Percentiles rank a stretch among this genome's conserved stretches.
Conservation (phyloP, 2,329 filamentous ascomycete species). For the Lachnellula arida region DNA sequence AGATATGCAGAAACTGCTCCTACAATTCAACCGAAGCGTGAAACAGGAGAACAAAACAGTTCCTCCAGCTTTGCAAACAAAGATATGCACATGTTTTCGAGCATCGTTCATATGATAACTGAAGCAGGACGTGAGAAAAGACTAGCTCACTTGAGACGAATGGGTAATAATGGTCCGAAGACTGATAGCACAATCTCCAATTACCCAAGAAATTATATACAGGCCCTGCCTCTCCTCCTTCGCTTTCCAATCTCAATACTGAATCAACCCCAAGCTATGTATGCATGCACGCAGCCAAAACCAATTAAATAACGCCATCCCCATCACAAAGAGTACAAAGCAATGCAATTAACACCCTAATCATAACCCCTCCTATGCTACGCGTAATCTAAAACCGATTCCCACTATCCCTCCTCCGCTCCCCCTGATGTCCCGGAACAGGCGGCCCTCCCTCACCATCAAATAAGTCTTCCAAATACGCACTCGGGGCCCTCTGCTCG, state of each 20-base stretch:
- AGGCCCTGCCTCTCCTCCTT: neutral
- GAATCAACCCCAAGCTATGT: neutral
- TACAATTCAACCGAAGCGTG: too few relatives aligned
- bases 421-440: constrained; percentile 13
- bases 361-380: neutral
- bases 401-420: neutral
- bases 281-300: neutral
- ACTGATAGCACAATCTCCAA: neutral
- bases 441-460: constrained; percentile 44
- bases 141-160: neutral
- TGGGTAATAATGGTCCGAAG: neutral
- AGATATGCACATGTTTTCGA: too few relatives aligned
- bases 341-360: neutral
- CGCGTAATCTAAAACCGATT: neutral
- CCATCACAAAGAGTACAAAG: neutral
- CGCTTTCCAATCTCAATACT: neutral
- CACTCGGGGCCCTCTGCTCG: constrained; percentile 68
- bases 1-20: too few relatives aligned
- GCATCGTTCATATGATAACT: neutral
- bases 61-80: too few relatives aligned
- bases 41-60: too few relatives aligned
- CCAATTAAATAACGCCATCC: neutral
- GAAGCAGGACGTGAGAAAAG: neutral
- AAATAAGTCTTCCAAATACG: constrained; percentile 85
- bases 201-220: neutral